Evolutionary conservation across 2,329 filamentous ascomycete genomes (phyloP), one percentile per base, ranked within the genome.

Genomic region (Hymenoscyphus fraxineus): DNA sequence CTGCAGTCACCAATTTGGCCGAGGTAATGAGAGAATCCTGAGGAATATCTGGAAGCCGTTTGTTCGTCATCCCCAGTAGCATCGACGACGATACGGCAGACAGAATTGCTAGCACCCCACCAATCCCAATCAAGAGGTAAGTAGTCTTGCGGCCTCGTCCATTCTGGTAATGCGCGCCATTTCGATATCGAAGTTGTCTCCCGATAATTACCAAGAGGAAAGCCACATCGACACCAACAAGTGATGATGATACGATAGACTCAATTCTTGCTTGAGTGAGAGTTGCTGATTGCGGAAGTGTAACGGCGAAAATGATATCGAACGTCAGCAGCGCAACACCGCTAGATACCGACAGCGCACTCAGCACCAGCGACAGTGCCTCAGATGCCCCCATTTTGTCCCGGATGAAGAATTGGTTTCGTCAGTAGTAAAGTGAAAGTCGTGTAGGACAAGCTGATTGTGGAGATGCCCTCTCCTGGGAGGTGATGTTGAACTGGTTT

Each of bases 261-360:
- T 68, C 66, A 27, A 66, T 56, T 9, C 66, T 67, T 9, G 64
- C 63, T n/a, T 44, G 65, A 13, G 54, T 44, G 35, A 62, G 56
- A 9, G 68, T 65, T 2, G 65, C 58, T 39, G 64, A 54, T 41
- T 60, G 66, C 44, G 69, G 66, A 16, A 74, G 63, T 27, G 64
- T 66, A 58, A 69, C 59, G 7, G 73, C 69, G 56, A 75, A 73
- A 41, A 73, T 68, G 57, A 76, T 67, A 47, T 73, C 68, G 58
- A 75, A 71, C 13, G 67, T 71, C 35, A 75, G 64, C 67, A 73
- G 66, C 12, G 66, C 70, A 44, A 69, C 61, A 22, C 65, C 69
- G 64, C 73, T 74, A 58, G 66, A 67, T 44, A 71, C 64, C 19
- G 73, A 71, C 57, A 74, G 58, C 60, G 67, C 68, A 35, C 73